These are phyloP conservation scores for Chrysopogon serrulatus DNA, from an alignment of 176 grass and related monocot species.

Conservation along the genomic window DNA sequence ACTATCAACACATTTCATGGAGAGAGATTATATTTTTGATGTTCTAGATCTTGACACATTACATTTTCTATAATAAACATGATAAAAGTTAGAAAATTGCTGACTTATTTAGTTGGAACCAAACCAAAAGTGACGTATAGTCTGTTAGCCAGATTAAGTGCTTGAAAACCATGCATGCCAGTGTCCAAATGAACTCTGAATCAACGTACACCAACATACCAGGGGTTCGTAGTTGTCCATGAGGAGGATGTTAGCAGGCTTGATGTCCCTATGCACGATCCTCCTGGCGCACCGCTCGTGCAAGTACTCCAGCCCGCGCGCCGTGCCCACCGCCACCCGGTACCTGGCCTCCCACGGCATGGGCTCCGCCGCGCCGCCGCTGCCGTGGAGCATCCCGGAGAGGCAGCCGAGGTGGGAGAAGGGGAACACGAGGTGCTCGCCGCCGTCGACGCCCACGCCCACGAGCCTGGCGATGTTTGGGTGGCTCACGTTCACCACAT, in stretches of 20 bases:
- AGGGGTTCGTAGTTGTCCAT: constrained; percentile 58
- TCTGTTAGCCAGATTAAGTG: too few relatives aligned
- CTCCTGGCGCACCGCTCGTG: constrained; percentile 64
- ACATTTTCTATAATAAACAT: too few relatives aligned
- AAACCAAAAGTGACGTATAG: too few relatives aligned
- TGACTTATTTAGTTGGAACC: too few relatives aligned
- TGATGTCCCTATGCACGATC: constrained; percentile 88
- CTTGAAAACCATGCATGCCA: too few relatives aligned
- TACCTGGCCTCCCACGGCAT: constrained; percentile 58
- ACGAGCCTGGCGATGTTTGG: constrained; percentile 67
- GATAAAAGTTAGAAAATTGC: too few relatives aligned
- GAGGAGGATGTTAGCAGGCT: constrained; percentile 71
- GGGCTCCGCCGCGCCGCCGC: neutral
- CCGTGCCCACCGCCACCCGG: constrained; percentile 47
- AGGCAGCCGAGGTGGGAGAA: constrained; percentile 68
- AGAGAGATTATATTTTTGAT: too few relatives aligned
- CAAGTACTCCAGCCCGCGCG: constrained; percentile 70
- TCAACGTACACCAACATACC: constrained; percentile 24
- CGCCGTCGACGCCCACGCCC: constrained; percentile 67
- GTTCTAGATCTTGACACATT: too few relatives aligned
- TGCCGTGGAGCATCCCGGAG: constrained; percentile 50
- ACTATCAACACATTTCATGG: too few relatives aligned
- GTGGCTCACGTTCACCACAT: constrained; percentile 61
- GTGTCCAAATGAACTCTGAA: too few relatives aligned
- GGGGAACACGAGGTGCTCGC: constrained; percentile 74